phyloP scores from a whole-genome alignment of 495 filamentous ascomycete species.

The Penicillium maclennaniae region DNA sequence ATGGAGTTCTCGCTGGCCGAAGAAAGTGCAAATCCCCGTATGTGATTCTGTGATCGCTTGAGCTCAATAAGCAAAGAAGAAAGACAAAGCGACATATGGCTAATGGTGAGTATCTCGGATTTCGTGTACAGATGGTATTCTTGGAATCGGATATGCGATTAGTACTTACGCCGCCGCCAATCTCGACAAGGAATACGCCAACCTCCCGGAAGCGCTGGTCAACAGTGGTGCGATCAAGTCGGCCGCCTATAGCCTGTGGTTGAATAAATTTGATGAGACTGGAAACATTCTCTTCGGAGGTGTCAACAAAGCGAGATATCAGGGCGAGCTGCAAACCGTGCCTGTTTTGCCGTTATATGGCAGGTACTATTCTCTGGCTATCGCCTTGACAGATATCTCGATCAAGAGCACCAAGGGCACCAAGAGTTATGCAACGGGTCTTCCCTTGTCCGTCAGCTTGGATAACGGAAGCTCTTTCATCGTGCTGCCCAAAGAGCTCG shows the following conservation, averaged over 20 bases:
- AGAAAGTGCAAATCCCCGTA: constrained; percentile 44
- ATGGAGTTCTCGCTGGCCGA: constrained; percentile 78
- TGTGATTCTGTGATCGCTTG: background rate
- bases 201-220: constrained; percentile 71
- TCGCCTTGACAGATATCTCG: constrained; percentile 63
- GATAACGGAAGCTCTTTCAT: constrained; percentile 76
- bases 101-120: too few relatives aligned
- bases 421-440: constrained; percentile 42
- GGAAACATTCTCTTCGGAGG: constrained; percentile 86
- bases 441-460: constrained; percentile 65
- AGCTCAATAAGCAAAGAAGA: too few relatives aligned
- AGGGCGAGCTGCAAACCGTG: constrained; percentile 61
- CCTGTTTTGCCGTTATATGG: constrained; percentile 55
- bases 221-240: constrained; percentile 63
- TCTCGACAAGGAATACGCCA: constrained; percentile 43
- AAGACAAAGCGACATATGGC: too few relatives aligned
- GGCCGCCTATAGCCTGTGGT: constrained; percentile 79
- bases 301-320: constrained; percentile 73
- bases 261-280: constrained; percentile 72
- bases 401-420: constrained; percentile 31
- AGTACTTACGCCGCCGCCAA: constrained; percentile 43
- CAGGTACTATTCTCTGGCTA: constrained; percentile 63
- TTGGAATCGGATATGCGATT: constrained; percentile 73
- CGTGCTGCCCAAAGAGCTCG: constrained; percentile 66
- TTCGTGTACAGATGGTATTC: constrained; percentile 57